Percentiles rank a stretch among this genome's conserved stretches.
Conservation (phyloP, 2,329 filamentous ascomycete genomes). For the Xylariaceae sp. region DNA sequence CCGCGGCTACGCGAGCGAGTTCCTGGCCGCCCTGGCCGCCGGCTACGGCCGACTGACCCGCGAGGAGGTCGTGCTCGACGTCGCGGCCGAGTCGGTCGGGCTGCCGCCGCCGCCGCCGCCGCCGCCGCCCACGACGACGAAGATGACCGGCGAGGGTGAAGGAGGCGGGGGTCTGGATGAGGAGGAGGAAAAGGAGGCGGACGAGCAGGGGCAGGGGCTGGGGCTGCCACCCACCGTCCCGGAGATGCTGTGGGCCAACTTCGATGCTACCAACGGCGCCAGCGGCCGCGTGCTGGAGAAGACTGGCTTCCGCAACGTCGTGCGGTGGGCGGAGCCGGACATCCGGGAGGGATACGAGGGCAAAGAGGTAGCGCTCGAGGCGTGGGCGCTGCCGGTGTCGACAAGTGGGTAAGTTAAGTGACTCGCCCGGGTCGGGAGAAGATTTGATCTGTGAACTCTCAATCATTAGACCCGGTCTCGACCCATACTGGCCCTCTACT, state of each 20-base stretch:
- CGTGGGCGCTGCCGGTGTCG: too few relatives aligned
- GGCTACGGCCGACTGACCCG: conserved; percentile 44
- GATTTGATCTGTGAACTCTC: too few relatives aligned
- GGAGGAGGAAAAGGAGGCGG: conserved; percentile 2
- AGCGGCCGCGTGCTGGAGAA: conserved; percentile 53
- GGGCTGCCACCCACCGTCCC: conserved; percentile 14
- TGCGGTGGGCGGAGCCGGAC: conserved; percentile 28
- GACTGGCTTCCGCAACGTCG: conserved; percentile 42
- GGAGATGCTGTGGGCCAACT: conserved; percentile 39
- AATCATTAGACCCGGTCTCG: too few relatives aligned
- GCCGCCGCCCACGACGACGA: too few relatives aligned
- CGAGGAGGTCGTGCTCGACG: conserved; percentile 34
- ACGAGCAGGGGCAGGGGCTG: conserved; percentile 8
- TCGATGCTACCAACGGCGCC: conserved; percentile 38
- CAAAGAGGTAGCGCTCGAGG: too few relatives aligned
- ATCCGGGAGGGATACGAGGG: too few relatives aligned
- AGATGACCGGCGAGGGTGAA: too few relatives aligned
- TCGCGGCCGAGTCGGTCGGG: conserved; percentile 32
- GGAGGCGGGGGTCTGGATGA: neutral
- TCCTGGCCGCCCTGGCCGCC: conserved; percentile 37
- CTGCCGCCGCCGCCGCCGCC: too few relatives aligned
- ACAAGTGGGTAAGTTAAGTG: too few relatives aligned
- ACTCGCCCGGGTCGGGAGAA: too few relatives aligned
- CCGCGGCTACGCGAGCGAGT: conserved; percentile 49
- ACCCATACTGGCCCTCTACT: too few relatives aligned